Evolutionary conservation across 768 basidiomycete genomes (phyloP).

Genomic region (Sarcodon sp.): DNA sequence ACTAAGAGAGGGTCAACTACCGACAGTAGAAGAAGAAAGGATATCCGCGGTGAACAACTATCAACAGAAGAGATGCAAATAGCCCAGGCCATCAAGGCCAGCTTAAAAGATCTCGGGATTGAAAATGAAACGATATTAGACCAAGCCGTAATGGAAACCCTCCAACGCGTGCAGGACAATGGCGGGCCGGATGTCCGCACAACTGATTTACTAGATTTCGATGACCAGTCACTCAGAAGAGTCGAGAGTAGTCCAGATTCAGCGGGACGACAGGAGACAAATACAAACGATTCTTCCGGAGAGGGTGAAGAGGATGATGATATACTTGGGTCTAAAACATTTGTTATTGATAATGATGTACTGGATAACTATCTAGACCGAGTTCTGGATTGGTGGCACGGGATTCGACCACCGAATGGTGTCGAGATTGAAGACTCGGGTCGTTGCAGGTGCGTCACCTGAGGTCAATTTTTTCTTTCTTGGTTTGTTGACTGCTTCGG

Average conservation of each 20-base stretch:
- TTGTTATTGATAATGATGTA: slow-evolving; percentile 36
- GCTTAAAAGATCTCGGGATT: slow-evolving; percentile 17
- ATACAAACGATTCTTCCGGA: background rate
- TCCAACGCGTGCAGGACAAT: slow-evolving; percentile 5
- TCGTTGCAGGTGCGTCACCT: slow-evolving; percentile 50
- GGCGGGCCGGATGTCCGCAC: background rate
- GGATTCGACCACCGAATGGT: slow-evolving; percentile 53
- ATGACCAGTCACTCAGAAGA: slow-evolving; percentile 10
- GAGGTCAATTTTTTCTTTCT: background rate
- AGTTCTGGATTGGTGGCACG: slow-evolving; percentile 67
- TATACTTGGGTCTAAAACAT: slow-evolving; percentile 56
- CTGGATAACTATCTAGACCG: slow-evolving; percentile 41
- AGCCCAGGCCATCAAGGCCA: slow-evolving; percentile 32
- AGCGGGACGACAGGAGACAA: background rate
- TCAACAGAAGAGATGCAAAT: slow-evolving; percentile 28
- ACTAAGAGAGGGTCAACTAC: slow-evolving; percentile 5
- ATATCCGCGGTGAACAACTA: slow-evolving; percentile 8
- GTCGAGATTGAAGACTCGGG: slow-evolving; percentile 45
- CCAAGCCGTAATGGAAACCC: slow-evolving; percentile 11
- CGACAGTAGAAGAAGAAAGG: slow-evolving; percentile 1
- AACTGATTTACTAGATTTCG: slow-evolving; percentile 8
- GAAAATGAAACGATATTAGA: slow-evolving; percentile 7
- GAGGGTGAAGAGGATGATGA: slow-evolving; percentile 9
- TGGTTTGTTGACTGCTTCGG: background rate
- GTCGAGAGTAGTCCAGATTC: background rate